Evolutionary conservation across 257 asterid species (phyloP).

Genomic region (Striga asiatica): DNA sequence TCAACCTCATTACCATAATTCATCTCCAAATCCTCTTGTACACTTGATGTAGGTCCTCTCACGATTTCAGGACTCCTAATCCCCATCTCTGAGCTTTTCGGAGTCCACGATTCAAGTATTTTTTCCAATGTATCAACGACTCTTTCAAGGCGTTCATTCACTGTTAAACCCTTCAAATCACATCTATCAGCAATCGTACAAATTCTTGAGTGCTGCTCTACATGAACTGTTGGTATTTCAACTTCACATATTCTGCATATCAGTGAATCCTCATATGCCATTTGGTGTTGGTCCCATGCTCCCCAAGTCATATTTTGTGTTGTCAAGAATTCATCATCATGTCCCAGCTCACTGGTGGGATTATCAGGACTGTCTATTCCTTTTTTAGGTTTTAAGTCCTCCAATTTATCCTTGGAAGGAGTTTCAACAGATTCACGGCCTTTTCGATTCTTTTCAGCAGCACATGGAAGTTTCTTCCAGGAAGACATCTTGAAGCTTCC

Average conservation of each 20-base stretch:
- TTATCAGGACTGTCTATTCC: conserved; percentile 30
- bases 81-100: conserved; percentile 37
- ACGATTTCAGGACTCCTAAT: conserved; percentile 47
- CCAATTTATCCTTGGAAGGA: conserved; percentile 31
- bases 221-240: conserved; percentile 86
- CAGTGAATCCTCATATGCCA: conserved; percentile 71
- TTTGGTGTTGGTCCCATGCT: conserved; percentile 65
- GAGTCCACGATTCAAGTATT: conserved; percentile 76
- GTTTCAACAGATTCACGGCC: conserved; percentile 37
- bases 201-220: conserved; percentile 89
- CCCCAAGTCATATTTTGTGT: conserved; percentile 51
- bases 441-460: conserved; percentile 49
- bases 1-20: conserved; percentile 39
- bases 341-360: conserved; percentile 31
- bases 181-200: conserved; percentile 95
- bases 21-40: conserved; percentile 38
- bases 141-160: conserved; percentile 82
- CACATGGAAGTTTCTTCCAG: conserved; percentile 92
- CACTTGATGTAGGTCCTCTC: conserved; percentile 29
- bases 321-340: conserved; percentile 40
- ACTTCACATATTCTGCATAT: conserved; percentile 98
- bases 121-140: conserved; percentile 78
- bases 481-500: conserved; percentile 92
- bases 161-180: conserved; percentile 83
- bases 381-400: conserved; percentile 26